Evolutionary conservation across 371 early-diverging fungal species (phyloP).

Genomic region (Rhizopus delemar): DNA sequence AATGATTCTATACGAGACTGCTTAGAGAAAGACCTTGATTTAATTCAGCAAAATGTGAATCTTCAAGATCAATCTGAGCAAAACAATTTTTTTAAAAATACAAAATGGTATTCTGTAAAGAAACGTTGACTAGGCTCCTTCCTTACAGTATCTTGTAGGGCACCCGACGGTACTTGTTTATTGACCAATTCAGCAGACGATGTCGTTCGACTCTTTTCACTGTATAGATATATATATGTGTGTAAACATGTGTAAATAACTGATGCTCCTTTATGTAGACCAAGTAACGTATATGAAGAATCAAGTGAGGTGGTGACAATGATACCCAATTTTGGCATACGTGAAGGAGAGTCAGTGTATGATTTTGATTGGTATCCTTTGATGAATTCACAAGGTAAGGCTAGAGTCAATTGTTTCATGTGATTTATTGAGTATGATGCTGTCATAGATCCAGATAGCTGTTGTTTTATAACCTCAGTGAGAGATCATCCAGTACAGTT

Average conservation of each 20-base stretch:
- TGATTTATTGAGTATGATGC: too few species aligned
- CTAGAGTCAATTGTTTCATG: too few species aligned
- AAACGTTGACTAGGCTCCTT: background rate
- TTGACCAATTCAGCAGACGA: constrained; percentile 66
- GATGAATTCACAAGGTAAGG: constrained; percentile 60
- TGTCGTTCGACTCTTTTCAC: constrained; percentile 54
- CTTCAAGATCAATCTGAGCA: constrained; percentile 10
- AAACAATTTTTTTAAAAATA: constrained; percentile 41
- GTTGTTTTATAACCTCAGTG: constrained; percentile 64
- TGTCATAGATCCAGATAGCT: constrained; percentile 58
- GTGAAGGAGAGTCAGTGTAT: constrained; percentile 62
- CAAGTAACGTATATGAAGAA: constrained; percentile 31
- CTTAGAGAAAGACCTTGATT: constrained; percentile 17
- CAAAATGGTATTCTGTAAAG: constrained; percentile 34
- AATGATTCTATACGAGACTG: constrained; percentile 23
- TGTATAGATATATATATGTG: constrained; percentile 31
- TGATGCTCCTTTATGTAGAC: constrained; percentile 11
- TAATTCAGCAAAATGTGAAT: constrained; percentile 23
- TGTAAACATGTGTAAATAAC: background rate
- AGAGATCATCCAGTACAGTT: constrained; percentile 72
- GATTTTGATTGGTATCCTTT: constrained; percentile 71
- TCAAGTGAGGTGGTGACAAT: constrained; percentile 20
- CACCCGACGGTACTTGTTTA: constrained; percentile 69
- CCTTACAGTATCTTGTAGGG: constrained; percentile 35
- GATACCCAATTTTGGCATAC: constrained; percentile 41